phyloP scores from a whole-genome alignment of 148 eudicot genomes.

The Chenopodium formosanum region DNA sequence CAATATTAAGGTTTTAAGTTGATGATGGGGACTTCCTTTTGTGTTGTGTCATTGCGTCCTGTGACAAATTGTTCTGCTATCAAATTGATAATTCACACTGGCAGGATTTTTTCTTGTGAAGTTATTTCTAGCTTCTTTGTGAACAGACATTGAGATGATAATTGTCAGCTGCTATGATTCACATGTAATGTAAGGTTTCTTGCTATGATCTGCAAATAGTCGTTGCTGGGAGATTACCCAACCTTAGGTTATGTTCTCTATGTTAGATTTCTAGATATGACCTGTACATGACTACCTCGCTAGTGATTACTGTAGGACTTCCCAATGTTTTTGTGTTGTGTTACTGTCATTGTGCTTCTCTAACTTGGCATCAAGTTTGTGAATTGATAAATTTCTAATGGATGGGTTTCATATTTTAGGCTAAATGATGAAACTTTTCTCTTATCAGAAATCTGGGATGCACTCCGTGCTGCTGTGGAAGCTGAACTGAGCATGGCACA shows the following conservation, averaged over 20 bases:
- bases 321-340: background rate
- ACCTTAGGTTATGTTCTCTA: background rate
- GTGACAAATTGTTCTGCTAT: background rate
- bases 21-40: background rate
- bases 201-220: background rate
- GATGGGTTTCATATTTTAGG: background rate
- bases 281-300: background rate
- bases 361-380: background rate
- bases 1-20: background rate
- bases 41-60: background rate
- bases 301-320: background rate
- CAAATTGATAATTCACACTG: background rate
- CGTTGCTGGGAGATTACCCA: background rate
- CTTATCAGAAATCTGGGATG: constrained; percentile 83
- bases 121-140: background rate
- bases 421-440: background rate
- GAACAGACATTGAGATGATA: too few relatives aligned
- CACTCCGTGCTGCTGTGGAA: constrained; percentile 71
- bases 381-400: background rate
- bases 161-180: background rate
- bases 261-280: too few relatives aligned
- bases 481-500: constrained; percentile 65
- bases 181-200: background rate
- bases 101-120: background rate
- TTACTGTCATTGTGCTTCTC: background rate